Conservation (phyloP, 1,139 yeast species). For the Blastobotrys apis region DNA sequence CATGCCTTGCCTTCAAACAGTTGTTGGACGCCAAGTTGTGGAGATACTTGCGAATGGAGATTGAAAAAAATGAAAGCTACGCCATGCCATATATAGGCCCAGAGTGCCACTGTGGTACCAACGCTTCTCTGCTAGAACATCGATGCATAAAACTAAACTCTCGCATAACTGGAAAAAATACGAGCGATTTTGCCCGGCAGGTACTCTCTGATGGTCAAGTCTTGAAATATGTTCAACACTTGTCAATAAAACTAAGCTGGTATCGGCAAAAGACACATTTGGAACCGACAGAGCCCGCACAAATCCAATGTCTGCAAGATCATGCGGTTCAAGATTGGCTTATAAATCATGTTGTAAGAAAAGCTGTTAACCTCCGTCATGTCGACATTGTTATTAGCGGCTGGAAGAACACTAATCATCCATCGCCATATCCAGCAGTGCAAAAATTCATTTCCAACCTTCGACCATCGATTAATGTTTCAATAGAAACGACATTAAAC, state of each 20-base stretch:
- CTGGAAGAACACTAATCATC: not conserved
- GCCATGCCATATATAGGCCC: not conserved
- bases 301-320: not conserved
- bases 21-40: not conserved
- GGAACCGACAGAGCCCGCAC: not conserved
- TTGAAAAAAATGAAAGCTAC: not conserved
- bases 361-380: not conserved
- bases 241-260: not conserved
- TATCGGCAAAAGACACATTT: not conserved
- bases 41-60: not conserved
- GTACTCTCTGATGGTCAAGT: not conserved
- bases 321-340: not conserved
- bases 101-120: not conserved
- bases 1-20: not conserved
- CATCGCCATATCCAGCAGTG: not conserved
- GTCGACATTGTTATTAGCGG: not conserved
- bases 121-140: no score
- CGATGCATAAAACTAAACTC: not conserved
- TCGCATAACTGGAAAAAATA: not conserved
- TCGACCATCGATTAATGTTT: not conserved
- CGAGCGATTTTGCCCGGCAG: not conserved
- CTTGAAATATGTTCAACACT: not conserved
- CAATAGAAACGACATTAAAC: not conserved
- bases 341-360: not conserved
- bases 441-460: not conserved